Evolutionary conservation across 176 grass and related monocot species (phyloP).

Genomic region (Bonia amplexicaulis): DNA sequence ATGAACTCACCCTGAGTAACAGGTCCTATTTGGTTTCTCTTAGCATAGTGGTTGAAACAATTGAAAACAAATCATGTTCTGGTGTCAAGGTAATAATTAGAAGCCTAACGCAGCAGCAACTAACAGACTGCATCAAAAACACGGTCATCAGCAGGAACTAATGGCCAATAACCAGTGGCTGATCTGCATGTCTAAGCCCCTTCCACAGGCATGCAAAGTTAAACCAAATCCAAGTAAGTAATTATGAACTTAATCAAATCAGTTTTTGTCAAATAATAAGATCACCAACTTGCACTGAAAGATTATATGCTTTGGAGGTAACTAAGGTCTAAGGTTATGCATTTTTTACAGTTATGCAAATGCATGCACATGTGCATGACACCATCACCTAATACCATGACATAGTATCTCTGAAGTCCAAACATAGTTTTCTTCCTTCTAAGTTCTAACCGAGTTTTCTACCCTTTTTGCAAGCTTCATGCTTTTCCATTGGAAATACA

Average conservation of each 20-base stretch:
- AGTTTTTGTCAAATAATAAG: neutral
- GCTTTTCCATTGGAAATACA: conserved; percentile 8
- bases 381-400: neutral
- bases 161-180: neutral
- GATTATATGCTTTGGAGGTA: neutral
- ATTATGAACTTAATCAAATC: neutral
- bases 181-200: neutral
- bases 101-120: neutral
- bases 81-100: neutral
- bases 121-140: neutral
- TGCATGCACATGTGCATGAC: neutral
- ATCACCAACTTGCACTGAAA: neutral
- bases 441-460: neutral
- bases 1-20: neutral
- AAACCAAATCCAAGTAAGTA: neutral
- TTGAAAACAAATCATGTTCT: neutral
- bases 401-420: neutral
- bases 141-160: neutral
- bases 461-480: neutral
- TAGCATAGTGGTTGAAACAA: neutral
- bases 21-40: neutral
- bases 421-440: neutral
- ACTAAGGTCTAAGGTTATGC: neutral
- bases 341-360: conserved; percentile 11
- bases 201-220: neutral